phyloP scores from a whole-genome alignment of 1,284 basidiomycete genomes.

The Malassezia yamatoensis region DNA sequence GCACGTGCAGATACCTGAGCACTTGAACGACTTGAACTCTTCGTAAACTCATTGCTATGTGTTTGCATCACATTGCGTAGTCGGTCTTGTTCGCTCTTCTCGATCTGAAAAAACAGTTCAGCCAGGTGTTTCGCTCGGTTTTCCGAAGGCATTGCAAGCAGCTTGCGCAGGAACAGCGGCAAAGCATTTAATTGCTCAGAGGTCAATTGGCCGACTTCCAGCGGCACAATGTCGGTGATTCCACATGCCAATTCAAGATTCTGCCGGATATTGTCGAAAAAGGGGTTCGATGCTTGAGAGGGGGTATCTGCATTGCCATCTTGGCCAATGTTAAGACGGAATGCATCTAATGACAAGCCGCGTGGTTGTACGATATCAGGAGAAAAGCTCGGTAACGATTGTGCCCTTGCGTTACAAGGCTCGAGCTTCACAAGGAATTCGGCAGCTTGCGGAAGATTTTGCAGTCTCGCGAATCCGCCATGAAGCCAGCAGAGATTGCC shows the following conservation, averaged over 20 bases:
- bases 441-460: not conserved
- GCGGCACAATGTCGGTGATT: constrained; percentile 49
- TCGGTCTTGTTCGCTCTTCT: constrained; percentile 76
- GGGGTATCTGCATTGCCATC: constrained; percentile 13
- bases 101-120: constrained; percentile 79
- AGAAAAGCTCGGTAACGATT: not conserved
- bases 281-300: constrained; percentile 44
- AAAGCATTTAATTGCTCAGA: constrained; percentile 51
- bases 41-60: constrained; percentile 55
- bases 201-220: constrained; percentile 18
- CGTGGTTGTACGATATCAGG: constrained; percentile 8
- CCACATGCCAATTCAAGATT: constrained; percentile 80
- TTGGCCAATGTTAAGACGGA: constrained; percentile 13
- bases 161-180: constrained; percentile 68
- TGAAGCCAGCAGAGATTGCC: constrained; percentile 43
- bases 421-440: not conserved
- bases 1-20: not conserved
- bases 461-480: constrained; percentile 31
- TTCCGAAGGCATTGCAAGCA: constrained; percentile 54
- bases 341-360: constrained; percentile 36
- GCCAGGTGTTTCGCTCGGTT: constrained; percentile 70
- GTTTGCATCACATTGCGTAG: constrained; percentile 85
- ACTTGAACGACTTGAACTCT: too few species aligned
- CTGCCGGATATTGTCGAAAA: constrained; percentile 82
- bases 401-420: too few species aligned